These are phyloP conservation scores for Zoysia matrella DNA, from an alignment of 202 grass and related monocot species.

Conservation along the genomic window DNA sequence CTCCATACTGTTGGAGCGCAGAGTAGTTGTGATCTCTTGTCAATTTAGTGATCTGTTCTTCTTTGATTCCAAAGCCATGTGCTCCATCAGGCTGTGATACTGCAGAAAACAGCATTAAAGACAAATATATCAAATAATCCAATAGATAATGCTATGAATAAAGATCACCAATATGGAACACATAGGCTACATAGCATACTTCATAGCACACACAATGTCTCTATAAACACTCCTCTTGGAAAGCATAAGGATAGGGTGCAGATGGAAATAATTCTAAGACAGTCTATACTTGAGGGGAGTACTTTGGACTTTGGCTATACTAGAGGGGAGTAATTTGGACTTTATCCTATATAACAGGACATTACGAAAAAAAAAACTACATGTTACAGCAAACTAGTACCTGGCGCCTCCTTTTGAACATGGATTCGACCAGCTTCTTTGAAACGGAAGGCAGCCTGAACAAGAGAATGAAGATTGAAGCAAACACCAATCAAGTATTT, in stretches of 20 bases:
- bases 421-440: constrained; percentile 71
- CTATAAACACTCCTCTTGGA: background rate
- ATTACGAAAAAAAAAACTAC: background rate
- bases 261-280: constrained; percentile 35
- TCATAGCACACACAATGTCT: background rate
- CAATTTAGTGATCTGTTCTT: constrained; percentile 71
- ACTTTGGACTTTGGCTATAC: too few species aligned
- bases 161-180: background rate
- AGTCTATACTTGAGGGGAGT: background rate
- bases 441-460: constrained; percentile 84
- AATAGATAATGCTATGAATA: constrained; percentile 1
- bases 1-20: constrained; percentile 72
- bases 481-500: constrained; percentile 1
- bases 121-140: background rate
- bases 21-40: constrained; percentile 86
- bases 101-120: constrained; percentile 31
- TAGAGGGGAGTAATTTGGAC: too few species aligned
- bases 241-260: background rate
- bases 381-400: constrained; percentile 29
- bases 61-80: constrained; percentile 77
- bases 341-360: background rate
- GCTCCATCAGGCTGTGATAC: constrained; percentile 32
- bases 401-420: constrained; percentile 15
- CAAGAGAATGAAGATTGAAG: constrained; percentile 35
- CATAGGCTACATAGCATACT: background rate